Percentiles rank a stretch among this genome's conserved stretches.
Conservation (phyloP, 257 asterid genomes). For the Henckelia pumila region DNA sequence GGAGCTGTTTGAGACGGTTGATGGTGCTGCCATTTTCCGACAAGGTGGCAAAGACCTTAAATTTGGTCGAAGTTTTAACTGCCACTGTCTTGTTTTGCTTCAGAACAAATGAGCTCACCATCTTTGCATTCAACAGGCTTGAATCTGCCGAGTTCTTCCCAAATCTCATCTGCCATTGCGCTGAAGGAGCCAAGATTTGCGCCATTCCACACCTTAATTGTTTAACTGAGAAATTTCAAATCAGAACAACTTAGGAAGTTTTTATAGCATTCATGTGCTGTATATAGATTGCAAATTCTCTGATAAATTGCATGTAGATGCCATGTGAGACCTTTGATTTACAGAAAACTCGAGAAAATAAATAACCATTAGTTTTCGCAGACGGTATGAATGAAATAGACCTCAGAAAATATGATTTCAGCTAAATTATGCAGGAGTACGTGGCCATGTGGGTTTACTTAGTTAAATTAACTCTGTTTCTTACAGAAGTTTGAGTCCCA, state of each 20-base stretch:
- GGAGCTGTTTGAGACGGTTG: constrained; percentile 83
- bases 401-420: no score
- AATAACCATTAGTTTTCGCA: no score
- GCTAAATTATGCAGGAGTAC: no score
- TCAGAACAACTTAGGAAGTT: constrained; percentile 17
- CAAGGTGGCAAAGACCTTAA: constrained; percentile 60
- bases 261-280: no score
- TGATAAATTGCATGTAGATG: no score
- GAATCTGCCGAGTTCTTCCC: constrained; percentile 54
- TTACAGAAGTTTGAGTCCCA: no score
- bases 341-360: no score
- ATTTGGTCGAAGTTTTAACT: constrained; percentile 53
- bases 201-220: constrained; percentile 59
- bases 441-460: no score
- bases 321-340: no score
- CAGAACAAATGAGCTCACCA: constrained; percentile 68
- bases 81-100: constrained; percentile 64
- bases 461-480: no score
- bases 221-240: constrained; percentile 21
- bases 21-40: constrained; percentile 55
- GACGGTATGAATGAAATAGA: no score
- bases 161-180: constrained; percentile 91
- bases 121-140: constrained; percentile 57
- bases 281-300: no score
- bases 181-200: constrained; percentile 88